Evolutionary conservation across 2,329 filamentous ascomycete genomes (phyloP).

Genomic region (Pestalotiopsis sp.): DNA sequence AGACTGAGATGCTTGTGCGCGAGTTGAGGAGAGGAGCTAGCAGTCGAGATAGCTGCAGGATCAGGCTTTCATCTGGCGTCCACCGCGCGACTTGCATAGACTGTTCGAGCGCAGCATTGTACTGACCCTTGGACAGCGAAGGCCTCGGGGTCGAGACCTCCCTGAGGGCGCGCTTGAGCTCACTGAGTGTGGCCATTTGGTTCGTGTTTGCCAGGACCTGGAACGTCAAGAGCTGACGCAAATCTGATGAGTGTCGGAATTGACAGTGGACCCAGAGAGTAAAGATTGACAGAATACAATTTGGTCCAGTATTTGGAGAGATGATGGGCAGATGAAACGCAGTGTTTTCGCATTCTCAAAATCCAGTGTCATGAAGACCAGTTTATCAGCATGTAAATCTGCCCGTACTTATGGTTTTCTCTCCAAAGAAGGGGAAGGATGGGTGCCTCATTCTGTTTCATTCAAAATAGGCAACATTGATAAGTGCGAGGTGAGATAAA

Average conservation of each 20-base stretch:
- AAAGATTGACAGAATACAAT: too few relatives aligned
- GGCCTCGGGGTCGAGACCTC: slow-evolving; percentile 28
- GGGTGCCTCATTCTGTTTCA: too few relatives aligned
- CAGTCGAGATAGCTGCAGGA: slow-evolving; percentile 47
- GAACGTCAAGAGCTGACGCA: background rate
- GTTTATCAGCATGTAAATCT: too few relatives aligned
- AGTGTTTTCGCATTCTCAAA: too few relatives aligned
- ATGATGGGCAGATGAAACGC: too few relatives aligned
- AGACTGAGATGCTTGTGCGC: slow-evolving; percentile 45
- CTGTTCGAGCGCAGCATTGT: slow-evolving; percentile 48
- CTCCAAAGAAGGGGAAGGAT: too few relatives aligned
- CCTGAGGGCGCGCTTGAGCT: slow-evolving; percentile 42
- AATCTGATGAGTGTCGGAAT: background rate
- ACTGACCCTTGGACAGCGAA: slow-evolving; percentile 48
- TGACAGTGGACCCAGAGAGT: too few relatives aligned
- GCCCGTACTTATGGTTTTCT: too few relatives aligned
- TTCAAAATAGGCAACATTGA: too few relatives aligned
- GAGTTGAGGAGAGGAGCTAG: slow-evolving; percentile 43
- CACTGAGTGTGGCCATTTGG: slow-evolving; percentile 45
- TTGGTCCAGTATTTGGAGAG: too few relatives aligned
- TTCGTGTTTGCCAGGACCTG: background rate
- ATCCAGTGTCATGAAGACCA: too few relatives aligned
- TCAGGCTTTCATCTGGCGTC: slow-evolving; percentile 48
- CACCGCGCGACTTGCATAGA: slow-evolving; percentile 37
- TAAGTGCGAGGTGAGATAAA: too few relatives aligned